A percentile compares a stretch with the other conserved stretches of the same genome.
These are phyloP conservation scores for Westerdykella ornata DNA, from an alignment of 2,329 filamentous ascomycete species.

Conservation along the genomic window DNA sequence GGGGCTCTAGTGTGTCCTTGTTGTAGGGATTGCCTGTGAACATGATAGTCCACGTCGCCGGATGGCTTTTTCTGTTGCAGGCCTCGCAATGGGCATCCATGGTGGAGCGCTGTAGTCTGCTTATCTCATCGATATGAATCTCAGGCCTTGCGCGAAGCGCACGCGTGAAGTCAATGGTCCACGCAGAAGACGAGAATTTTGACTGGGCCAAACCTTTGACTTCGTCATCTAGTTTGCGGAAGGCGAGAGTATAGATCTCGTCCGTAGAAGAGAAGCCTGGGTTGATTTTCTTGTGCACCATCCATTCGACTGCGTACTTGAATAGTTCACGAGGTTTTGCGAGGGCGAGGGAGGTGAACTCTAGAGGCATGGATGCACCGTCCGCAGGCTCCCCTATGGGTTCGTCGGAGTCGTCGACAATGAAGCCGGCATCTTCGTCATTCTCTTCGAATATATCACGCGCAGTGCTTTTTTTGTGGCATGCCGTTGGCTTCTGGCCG, in stretches of 20 bases:
- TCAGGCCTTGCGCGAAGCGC: conserved; percentile 60
- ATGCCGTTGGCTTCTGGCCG: conserved; percentile 1
- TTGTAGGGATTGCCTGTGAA: conserved; percentile 63
- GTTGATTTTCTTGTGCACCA: conserved; percentile 71
- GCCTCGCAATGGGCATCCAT: conserved; percentile 53
- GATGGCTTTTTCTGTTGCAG: conserved; percentile 63
- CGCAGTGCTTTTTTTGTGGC: conserved; percentile 16
- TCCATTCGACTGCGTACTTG: conserved; percentile 68
- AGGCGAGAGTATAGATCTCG: conserved; percentile 60
- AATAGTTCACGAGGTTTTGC: conserved; percentile 67
- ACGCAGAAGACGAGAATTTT: conserved; percentile 65
- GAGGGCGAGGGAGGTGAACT: conserved; percentile 60
- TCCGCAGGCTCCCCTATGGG: conserved; percentile 50
- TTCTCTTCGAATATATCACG: conserved; percentile 47
- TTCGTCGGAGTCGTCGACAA: conserved; percentile 55
- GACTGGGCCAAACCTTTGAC: conserved; percentile 60
- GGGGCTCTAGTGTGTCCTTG: conserved; percentile 57
- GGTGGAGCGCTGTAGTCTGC: conserved; percentile 7
- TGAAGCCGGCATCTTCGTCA: conserved; percentile 57
- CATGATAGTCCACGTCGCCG: conserved; percentile 57
- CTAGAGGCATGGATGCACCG: conserved; percentile 55
- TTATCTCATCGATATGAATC: conserved; percentile 37
- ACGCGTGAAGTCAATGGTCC: conserved; percentile 60
- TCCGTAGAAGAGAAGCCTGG: conserved; percentile 60
- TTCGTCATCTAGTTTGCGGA: conserved; percentile 65